Base-by-base conservation (phyloP, 1,139 yeast species). In the Kodamaea alishanica region DNA sequence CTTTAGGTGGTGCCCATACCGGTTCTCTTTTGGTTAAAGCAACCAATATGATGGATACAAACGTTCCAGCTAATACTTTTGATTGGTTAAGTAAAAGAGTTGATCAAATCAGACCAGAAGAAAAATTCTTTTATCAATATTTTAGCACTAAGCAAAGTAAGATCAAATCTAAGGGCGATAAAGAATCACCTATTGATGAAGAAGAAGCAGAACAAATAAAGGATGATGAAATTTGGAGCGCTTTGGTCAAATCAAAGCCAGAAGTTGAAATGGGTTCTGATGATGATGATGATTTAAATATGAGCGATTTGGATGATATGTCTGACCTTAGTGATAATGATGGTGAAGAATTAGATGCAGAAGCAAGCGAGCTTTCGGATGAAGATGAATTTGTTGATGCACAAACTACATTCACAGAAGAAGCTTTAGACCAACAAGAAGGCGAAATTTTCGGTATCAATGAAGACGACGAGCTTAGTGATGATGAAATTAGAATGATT, bases 1-100 rank as follows among this genome's bases (percentile, higher is more conserved):
- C 98, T 36, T 72, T 94, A 47, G 94, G 96, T 35, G 97, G 97
- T 43, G 77, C 83, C 1, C 88, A 84, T 45, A 82, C 89, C n/a
- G 88, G 86, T 6, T 69, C 82, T 1, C 67, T 86, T 42, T 74
- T 89, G 48, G 89, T 89, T 9, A 81, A 75, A 50, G 78, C 88
- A 23, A 77, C 87, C 3, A 79, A 77, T 52, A 65, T 67, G 23
- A 42, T 56, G 26, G 60, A 55, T 39, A 58, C 59, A 2, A 77
- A 71, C 33, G 55, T 75, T 11, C 95, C 97, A 2, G 94, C 77
- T 5, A 90, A 89, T 55, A 75, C 92, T 3, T 80, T 82, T 49
- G 83, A 89, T 58, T 92, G 97, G 97, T 65, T 83, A 41, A 68
- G 73, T 45, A 80, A 77, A 61, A 79, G 74, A 51, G 71, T 75